Base-by-base conservation (phyloP, 2,329 filamentous ascomycete genomes). In the Neonectria faginata region DNA sequence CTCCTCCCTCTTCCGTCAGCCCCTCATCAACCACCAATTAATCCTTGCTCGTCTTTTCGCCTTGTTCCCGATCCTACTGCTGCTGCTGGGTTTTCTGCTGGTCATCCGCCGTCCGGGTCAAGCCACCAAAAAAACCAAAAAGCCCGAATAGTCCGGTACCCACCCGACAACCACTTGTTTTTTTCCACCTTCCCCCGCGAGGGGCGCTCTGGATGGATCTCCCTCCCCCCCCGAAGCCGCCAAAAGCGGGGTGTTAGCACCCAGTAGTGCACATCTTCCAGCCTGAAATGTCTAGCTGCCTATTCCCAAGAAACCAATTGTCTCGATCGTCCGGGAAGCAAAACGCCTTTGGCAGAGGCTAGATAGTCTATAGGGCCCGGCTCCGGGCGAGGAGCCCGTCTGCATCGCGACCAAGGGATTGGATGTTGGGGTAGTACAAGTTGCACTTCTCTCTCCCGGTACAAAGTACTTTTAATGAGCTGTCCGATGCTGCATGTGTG, bases 231-330 rank as follows among this genome's bases (percentile, higher is more conserved):
- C 48, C 33, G 48, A 52, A 41, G 25, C 36, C 59, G 56, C 60
- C 56, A 60, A 60, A 60, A 60, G 60, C 60, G 60, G 60, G 59
- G 60, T 60, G 56, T 45, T 59, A 45, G 55, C 53, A 22, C 47
- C 47, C 53, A 39, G n/a, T 42, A 42, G 39, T 42, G 9, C n/a
- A 20, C n/a, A 42, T 42, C 14, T 42, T 42, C 45, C 47, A 50
- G 22, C 55, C 64, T 44, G 56, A 60, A 42, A 25, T 31, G 20
- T 27, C 22, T 41, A 44, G 45, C n/a, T 11, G n/a, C 39, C 39
- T 42, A 52, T 59, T 48, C 33, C 39, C n/a, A 51, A 22, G 14
- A 20, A 33, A 20, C 44, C 48, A 11, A 29, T 48, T 47, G 25
- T 50, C 36, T 39, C 27, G 33, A 64, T 64, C 61, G 51, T 41